phyloP scores from a whole-genome alignment of 192 early-diverging fungal genomes.

The Lobulomyces angularis region DNA sequence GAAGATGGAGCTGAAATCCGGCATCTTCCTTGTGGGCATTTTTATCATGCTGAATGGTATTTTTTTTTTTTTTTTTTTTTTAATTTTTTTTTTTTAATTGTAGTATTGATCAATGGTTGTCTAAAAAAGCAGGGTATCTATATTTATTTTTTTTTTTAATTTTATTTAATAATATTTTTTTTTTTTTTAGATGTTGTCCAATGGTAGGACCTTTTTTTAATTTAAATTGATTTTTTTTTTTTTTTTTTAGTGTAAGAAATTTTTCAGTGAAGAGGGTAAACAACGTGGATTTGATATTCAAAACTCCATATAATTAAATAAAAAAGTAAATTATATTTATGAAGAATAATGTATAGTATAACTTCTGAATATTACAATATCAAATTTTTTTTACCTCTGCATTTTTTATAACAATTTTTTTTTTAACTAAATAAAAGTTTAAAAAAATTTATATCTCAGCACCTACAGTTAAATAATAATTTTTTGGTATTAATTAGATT shows the following conservation, averaged over 20 bases:
- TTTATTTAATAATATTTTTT: background rate
- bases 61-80: constrained; percentile 2
- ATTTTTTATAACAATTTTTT: too few relatives aligned
- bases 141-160: background rate
- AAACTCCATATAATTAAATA: constrained; percentile 17
- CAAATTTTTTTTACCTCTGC: too few relatives aligned
- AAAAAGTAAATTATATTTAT: too few relatives aligned
- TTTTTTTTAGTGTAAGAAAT: too few relatives aligned
- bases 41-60: background rate
- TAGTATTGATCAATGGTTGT: background rate
- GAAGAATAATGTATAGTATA: too few relatives aligned
- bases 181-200: background rate
- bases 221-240: too few relatives aligned
- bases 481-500: too few relatives aligned
- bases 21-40: background rate
- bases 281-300: constrained; percentile 25
- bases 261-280: constrained; percentile 9
- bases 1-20: background rate
- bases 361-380: too few relatives aligned
- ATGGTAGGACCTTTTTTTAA: constrained; percentile 1
- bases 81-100: background rate
- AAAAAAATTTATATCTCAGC: too few relatives aligned
- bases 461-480: too few relatives aligned
- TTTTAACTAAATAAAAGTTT: too few relatives aligned
- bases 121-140: too few relatives aligned